A percentile compares a stretch with the other conserved stretches of the same genome.
Conservation (phyloP, 2,329 filamentous ascomycete genomes). For the Cercospora sojina region DNA sequence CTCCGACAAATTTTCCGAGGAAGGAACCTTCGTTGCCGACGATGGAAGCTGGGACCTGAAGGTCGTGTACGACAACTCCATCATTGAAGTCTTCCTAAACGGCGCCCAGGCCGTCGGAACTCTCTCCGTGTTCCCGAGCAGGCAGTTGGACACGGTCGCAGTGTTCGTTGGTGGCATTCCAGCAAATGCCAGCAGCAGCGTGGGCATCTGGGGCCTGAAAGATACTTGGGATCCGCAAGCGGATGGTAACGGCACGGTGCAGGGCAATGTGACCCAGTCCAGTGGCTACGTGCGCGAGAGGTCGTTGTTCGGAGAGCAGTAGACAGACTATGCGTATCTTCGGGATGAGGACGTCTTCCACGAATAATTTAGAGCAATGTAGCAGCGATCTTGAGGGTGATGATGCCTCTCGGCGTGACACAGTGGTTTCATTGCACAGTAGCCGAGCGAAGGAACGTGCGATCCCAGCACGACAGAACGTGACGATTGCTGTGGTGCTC, state of each 20-base stretch:
- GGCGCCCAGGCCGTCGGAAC: conserved; percentile 53
- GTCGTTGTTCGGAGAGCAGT: conserved; percentile 9
- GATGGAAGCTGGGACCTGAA: conserved; percentile 45
- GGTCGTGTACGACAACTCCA: conserved; percentile 54
- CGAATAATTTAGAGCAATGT: not conserved
- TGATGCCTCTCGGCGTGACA: not conserved
- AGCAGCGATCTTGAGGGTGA: not conserved
- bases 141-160: conserved; percentile 43
- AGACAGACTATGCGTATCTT: not conserved
- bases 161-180: conserved; percentile 40
- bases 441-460: conserved; percentile 1
- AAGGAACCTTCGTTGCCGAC: conserved; percentile 30
- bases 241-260: conserved; percentile 36
- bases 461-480: not conserved
- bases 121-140: conserved; percentile 52
- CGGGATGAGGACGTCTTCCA: not conserved
- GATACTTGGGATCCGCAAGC: conserved; percentile 41
- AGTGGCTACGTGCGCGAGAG: not conserved
- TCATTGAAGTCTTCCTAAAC: conserved; percentile 58
- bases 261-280: conserved; percentile 35
- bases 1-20: conserved; percentile 53
- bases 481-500: not conserved
- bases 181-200: conserved; percentile 40
- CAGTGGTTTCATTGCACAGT: not conserved
- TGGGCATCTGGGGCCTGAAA: conserved; percentile 42